Evolutionary conservation across 2,329 filamentous ascomycete species (phyloP).

Genomic region (Fonsecaea monophora): DNA sequence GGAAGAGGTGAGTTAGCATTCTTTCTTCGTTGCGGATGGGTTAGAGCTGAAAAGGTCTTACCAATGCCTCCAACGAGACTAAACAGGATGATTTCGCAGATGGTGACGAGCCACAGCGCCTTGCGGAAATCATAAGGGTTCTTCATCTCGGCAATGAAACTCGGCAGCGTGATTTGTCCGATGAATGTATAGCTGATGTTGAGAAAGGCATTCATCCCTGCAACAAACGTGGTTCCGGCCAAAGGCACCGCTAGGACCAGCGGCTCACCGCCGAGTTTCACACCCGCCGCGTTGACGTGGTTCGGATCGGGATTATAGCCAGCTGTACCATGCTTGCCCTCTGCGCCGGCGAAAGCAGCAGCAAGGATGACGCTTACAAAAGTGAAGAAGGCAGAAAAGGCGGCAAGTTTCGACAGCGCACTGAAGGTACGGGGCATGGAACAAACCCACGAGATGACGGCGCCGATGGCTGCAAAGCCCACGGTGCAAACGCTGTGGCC

Average conservation of each 20-base stretch:
- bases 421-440: slow-evolving; percentile 87
- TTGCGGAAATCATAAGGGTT: slow-evolving; percentile 84
- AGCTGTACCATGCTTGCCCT: slow-evolving; percentile 69
- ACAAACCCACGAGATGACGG: slow-evolving; percentile 75
- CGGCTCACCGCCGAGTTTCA: slow-evolving; percentile 62
- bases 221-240: slow-evolving; percentile 76
- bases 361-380: slow-evolving; percentile 87
- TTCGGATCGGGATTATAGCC: slow-evolving; percentile 63
- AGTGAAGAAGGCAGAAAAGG: slow-evolving; percentile 81
- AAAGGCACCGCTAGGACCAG: slow-evolving; percentile 72
- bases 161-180: slow-evolving; percentile 90
- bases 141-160: slow-evolving; percentile 95
- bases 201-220: slow-evolving; percentile 84
- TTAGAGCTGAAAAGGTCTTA: slow-evolving; percentile 11
- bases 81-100: slow-evolving; percentile 86
- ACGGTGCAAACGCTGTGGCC: slow-evolving; percentile 77
- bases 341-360: slow-evolving; percentile 78
- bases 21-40: not conserved
- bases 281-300: slow-evolving; percentile 43
- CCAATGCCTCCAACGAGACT: slow-evolving; percentile 76
- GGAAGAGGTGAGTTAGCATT: not conserved
- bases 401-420: slow-evolving; percentile 78
- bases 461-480: slow-evolving; percentile 75
- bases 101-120: slow-evolving; percentile 87
- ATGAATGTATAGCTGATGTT: slow-evolving; percentile 98